Base-by-base conservation (phyloP, 768 basidiomycete genomes). In the Sporobolomyces roseus region DNA sequence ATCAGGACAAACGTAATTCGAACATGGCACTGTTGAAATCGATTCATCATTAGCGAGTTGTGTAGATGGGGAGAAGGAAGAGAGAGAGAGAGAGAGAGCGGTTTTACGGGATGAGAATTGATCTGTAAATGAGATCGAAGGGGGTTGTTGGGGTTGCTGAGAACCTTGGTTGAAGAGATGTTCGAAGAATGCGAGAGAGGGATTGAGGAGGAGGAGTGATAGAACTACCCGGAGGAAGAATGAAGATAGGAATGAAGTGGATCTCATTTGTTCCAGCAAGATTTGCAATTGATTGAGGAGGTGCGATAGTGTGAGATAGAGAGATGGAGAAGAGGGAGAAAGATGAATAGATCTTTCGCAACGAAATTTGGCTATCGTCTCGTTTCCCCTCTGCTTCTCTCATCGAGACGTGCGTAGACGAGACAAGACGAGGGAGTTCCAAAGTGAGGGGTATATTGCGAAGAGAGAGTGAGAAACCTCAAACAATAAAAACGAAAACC, bases 121-220 rank as follows among this genome's bases (percentile, higher is more conserved):
- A 9, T 53, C 33, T 33, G 63, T 56, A 21, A 8, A 54, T 4
- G 9, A 12, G 2, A 63, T 46, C 1, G 61, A 38, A 3, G 38
- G 33, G 6, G 48, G 41, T 13, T 61, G 66, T 25, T 48, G 30
- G 16, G 14, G 10, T 10, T 48, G 51, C 7, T 10, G 25, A 32
- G n/a, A 35, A 23, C 61, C 56, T 23, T 64, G 68, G 21, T 36
- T 17, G 68, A 69, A 69, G 41, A 69, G 49, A 14, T 69, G 62
- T 51, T 69, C 62, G 58, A 69, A 69, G 63, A 69, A 69, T 29
- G 68, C 68, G 51, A 41, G 29, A 7, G 43, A 21, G 3, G 41
- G 35, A 13, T 33, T 14, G 19, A 58, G 19, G 30, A 52, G 23
- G 33, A 48, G 33, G 36, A 63, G 21, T 35, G 56, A 25, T 50